Evolutionary conservation across 352 stramenopile species (phyloP).

Genomic region (Phytophthora tubulina): DNA sequence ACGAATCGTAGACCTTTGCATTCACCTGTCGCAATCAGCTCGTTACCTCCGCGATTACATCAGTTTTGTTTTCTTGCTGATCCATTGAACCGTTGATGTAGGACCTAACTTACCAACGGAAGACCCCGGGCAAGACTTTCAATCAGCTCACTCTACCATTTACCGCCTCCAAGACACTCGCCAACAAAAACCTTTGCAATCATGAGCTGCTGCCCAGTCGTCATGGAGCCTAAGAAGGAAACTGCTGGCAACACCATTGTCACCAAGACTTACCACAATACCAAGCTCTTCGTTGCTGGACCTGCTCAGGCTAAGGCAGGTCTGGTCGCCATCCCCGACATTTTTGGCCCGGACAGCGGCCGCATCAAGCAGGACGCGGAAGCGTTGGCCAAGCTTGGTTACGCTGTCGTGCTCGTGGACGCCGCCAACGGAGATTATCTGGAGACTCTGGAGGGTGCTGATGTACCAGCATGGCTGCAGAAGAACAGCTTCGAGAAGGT

Average conservation of each 20-base stretch:
- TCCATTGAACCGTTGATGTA: no score
- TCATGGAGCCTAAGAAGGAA: constrained; percentile 25
- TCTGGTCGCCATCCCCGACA: constrained; percentile 45
- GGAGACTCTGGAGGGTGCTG: constrained; percentile 5
- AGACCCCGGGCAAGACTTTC: not conserved
- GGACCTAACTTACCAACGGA: not conserved
- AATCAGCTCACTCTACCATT: constrained; percentile 11
- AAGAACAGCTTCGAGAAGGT: constrained; percentile 38
- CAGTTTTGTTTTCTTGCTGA: constrained; percentile 4
- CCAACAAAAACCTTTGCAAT: not conserved
- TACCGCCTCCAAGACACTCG: constrained; percentile 1
- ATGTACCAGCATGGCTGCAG: constrained; percentile 19
- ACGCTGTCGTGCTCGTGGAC: constrained; percentile 46
- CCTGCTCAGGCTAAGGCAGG: constrained; percentile 36
- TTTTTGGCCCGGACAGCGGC: constrained; percentile 45
- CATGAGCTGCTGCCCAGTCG: constrained; percentile 38
- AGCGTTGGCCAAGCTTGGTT: constrained; percentile 43
- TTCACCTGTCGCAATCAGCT: constrained; percentile 26
- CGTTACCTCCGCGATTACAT: constrained; percentile 7
- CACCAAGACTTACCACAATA: constrained; percentile 29
- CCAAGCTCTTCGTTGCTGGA: constrained; percentile 38
- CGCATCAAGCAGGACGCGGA: constrained; percentile 50
- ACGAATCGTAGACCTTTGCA: no score
- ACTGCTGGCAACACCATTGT: constrained; percentile 14
- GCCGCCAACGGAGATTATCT: constrained; percentile 40